A percentile compares a stretch with the other conserved stretches of the same genome.
Conservation (phyloP, 2,329 filamentous ascomycete genomes). For the Pochonia chlamydosporia region DNA sequence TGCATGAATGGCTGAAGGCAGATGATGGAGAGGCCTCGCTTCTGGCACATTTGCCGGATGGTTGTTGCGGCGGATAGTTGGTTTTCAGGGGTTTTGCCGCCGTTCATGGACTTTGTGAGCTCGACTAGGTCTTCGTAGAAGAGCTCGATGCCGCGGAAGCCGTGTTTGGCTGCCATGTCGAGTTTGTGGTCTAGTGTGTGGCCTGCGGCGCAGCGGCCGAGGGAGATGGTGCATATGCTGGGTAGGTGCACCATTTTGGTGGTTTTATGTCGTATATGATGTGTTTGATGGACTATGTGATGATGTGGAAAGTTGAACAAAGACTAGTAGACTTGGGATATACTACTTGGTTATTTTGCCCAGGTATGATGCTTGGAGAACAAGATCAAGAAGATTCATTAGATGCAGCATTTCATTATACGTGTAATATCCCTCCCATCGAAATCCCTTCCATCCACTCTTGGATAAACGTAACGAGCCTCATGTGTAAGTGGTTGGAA, state of each 20-base stretch:
- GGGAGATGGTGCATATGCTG: conserved; percentile 71
- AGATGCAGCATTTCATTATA: too few relatives aligned
- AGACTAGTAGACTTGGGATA: too few relatives aligned
- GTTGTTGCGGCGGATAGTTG: conserved; percentile 52
- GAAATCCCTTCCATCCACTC: too few relatives aligned
- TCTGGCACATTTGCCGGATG: conserved; percentile 51
- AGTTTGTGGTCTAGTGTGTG: conserved; percentile 65
- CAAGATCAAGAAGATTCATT: too few relatives aligned
- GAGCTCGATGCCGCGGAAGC: conserved; percentile 66
- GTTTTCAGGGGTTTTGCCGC: conserved; percentile 30
- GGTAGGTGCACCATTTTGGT: conserved; percentile 32
- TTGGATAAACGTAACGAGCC: too few relatives aligned
- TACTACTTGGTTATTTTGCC: too few relatives aligned
- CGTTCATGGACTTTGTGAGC: conserved; percentile 42
- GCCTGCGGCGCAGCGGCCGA: conserved; percentile 63
- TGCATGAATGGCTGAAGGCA: conserved; percentile 73
- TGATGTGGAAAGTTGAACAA: too few relatives aligned
- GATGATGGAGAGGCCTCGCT: conserved; percentile 48
- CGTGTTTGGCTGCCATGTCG: conserved; percentile 57
- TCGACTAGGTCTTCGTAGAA: conserved; percentile 72
- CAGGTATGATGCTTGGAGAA: too few relatives aligned
- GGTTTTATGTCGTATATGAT: not conserved
- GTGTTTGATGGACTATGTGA: too few relatives aligned
- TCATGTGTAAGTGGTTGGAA: not conserved
- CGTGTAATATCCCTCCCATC: too few relatives aligned